Evolutionary conservation across 257 asterid genomes (phyloP).

Genomic region (Primulina eburnea): DNA sequence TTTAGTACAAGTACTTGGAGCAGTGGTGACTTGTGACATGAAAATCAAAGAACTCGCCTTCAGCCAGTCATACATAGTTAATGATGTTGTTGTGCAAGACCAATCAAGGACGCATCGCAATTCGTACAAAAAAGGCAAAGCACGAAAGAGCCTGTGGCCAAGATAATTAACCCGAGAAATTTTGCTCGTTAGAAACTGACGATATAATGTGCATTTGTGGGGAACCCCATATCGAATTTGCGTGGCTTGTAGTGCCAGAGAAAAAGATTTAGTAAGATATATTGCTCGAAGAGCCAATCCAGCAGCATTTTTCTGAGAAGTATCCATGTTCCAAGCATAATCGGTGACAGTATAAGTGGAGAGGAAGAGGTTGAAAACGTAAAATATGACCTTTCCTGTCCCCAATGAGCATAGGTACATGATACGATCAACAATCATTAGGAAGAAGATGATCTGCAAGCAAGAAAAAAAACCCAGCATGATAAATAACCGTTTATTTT

Average conservation of each 20-base stretch:
- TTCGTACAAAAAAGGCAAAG: constrained; percentile 93
- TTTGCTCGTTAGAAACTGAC: constrained; percentile 94
- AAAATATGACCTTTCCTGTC: constrained; percentile 82
- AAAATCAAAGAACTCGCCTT: constrained; percentile 57
- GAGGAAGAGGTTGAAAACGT: constrained; percentile 78
- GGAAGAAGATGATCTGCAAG: constrained; percentile 87
- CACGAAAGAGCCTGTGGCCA: constrained; percentile 92
- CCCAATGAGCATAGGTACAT: constrained; percentile 94
- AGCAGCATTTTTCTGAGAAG: constrained; percentile 70
- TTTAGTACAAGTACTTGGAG: background rate
- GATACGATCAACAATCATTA: constrained; percentile 94
- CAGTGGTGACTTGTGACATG: constrained; percentile 5
- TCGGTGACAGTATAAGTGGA: constrained; percentile 74
- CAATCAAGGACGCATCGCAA: constrained; percentile 94
- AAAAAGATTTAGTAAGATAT: constrained; percentile 83
- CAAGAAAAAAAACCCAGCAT: constrained; percentile 26
- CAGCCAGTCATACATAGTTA: constrained; percentile 99
- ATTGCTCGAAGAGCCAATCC: constrained; percentile 90
- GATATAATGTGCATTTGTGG: constrained; percentile 91
- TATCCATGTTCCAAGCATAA: constrained; percentile 85
- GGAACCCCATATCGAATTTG: constrained; percentile 94
- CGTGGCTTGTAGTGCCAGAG: constrained; percentile 86
- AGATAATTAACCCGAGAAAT: constrained; percentile 79
- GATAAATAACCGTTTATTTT: constrained; percentile 8
- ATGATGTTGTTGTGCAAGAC: constrained; percentile 91